Conservation (phyloP, 1,139 yeast species). For the Pneumocystis murina region DNA sequence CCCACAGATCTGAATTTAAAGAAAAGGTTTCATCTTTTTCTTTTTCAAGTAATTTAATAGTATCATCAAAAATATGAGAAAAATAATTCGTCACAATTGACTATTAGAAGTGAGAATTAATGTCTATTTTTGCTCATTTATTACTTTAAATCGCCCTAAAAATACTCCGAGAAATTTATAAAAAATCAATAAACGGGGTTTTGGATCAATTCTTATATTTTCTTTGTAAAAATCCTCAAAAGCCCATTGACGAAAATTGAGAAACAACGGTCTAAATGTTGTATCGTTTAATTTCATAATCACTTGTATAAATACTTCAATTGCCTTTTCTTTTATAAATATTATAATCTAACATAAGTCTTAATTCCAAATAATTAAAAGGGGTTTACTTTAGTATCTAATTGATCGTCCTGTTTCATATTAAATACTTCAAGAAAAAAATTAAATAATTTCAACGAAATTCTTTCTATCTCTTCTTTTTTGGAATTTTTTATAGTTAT, state of each 20-base stretch:
- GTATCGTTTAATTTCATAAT: conserved; percentile 89
- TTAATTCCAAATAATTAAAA: neutral
- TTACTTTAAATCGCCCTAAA: conserved; percentile 45
- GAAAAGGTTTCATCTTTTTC: neutral
- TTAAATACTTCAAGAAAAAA: neutral
- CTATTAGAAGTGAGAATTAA: conserved; percentile 25
- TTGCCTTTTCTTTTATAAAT: conserved; percentile 30
- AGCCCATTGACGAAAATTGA: conserved; percentile 85
- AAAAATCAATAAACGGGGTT: conserved; percentile 51
- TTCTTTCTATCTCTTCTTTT: neutral
- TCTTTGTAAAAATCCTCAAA: conserved; percentile 53
- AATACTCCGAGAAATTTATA: conserved; percentile 75
- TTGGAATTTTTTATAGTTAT: neutral
- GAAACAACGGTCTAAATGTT: conserved; percentile 82
- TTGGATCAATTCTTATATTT: conserved; percentile 32
- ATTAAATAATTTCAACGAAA: neutral
- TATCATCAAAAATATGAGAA: conserved; percentile 69
- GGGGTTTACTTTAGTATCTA: neutral
- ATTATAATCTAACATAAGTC: neutral
- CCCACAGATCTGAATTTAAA: conserved; percentile 7
- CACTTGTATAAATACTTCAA: conserved; percentile 55
- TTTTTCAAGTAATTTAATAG: conserved; percentile 37
- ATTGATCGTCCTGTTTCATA: neutral
- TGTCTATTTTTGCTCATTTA: neutral
- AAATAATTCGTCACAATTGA: conserved; percentile 79